Conservation (phyloP, 345 rosid species). For the Citrus trifoliata region DNA sequence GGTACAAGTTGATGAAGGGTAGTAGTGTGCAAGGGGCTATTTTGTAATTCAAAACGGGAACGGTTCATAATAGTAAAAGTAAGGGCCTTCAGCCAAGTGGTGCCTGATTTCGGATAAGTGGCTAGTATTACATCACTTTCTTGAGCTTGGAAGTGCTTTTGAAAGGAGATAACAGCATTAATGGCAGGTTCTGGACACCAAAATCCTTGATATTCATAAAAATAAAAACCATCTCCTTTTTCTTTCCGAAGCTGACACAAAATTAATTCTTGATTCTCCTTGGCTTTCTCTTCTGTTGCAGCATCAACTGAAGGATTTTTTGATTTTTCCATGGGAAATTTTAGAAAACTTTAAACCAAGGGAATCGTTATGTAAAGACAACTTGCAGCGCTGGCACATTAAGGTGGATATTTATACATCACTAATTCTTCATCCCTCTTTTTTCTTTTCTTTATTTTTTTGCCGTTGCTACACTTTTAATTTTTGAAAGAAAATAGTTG, state of each 20-base stretch:
- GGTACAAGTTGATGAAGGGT: neutral
- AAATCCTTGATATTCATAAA: neutral
- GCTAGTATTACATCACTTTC: conserved; percentile 16
- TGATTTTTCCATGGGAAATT: too few species aligned
- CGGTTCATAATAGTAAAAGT: conserved; percentile 14
- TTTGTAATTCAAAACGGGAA: neutral
- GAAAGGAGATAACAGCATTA: neutral
- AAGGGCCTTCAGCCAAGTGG: conserved; percentile 36
- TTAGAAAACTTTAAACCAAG: too few species aligned
- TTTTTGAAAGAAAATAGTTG: too few species aligned
- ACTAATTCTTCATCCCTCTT: too few species aligned
- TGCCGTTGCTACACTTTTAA: too few species aligned
- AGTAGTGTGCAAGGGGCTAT: neutral
- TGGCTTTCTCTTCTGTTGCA: neutral
- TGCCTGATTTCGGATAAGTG: conserved; percentile 26
- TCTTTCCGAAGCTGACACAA: neutral
- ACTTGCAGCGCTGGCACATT: too few species aligned
- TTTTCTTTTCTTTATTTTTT: too few species aligned
- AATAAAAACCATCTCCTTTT: neutral
- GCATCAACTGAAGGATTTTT: too few species aligned
- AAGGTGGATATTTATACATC: too few species aligned
- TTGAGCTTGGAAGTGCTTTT: conserved; percentile 13
- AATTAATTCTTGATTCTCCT: neutral
- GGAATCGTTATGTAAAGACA: too few species aligned
- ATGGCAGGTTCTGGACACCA: neutral